Evolutionary conservation across 208 protist genomes (phyloP), one percentile per base, ranked within the genome.

Genomic region (Trypanosoma melophagium): DNA sequence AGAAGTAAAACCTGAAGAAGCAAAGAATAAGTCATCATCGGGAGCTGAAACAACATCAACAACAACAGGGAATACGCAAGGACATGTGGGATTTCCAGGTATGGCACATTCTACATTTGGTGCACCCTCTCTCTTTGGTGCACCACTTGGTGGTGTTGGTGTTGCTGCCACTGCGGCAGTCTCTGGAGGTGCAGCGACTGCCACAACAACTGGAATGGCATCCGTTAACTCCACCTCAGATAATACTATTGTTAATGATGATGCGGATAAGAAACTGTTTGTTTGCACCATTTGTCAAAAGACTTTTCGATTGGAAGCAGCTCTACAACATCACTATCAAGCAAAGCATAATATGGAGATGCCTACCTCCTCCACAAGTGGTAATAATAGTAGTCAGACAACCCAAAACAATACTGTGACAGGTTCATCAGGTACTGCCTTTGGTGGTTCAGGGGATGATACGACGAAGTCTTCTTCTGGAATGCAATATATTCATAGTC

Each of bases 341-440:
- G 87, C 88, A 3, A 96, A 96, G 73, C 91, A 96, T 67, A 92
- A 90, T 74, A 92, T 93, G 80, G 83, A 90, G 12, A 88, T 90
- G 81, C 83, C 90, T 1, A 52, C 72, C 4, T 38, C 44, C 10
- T 61, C 61, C 14, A 35, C 59, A n/a, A 38, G 41, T 58, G 22
- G 53, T 41, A 41, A 42, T 40, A 47, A 42, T 40, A 62, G 53
- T 51, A 28, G 42, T 16, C 16, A 56, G 17, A 62, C 53, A 22
- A 25, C 16, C 9, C 42, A 42, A 47, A 50, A 14, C 65, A 74
- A 28, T 52, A 58, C 60, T n/a, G 17, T 12, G 55, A 51, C 57
- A 21, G 73, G 35, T 12, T 47, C 61, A 51, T 53, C 53, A 10
- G 50, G 14, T 21, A 45, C 55, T 17, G 40, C 28, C 25, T 58